Percentiles rank a stretch among this genome's conserved stretches.
These are phyloP conservation scores for Colletotrichum nymphaeae DNA, from an alignment of 2,329 filamentous ascomycete genomes.

Conservation along the genomic window DNA sequence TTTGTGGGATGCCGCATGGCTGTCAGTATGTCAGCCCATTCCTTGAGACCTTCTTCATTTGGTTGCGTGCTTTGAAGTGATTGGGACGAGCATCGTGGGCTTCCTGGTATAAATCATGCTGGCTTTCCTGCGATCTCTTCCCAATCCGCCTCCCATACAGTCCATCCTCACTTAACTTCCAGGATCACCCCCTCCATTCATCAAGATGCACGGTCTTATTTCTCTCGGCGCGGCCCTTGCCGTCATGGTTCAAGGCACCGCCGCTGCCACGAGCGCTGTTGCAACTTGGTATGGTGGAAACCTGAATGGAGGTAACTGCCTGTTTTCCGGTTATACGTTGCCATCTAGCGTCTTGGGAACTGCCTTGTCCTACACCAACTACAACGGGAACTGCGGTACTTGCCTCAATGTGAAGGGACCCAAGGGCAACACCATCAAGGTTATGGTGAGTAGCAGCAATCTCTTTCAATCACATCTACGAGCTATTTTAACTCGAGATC, in stretches of 20 bases:
- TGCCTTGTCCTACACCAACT: constrained; percentile 23
- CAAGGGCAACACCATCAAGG: constrained; percentile 29
- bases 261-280: constrained; percentile 19
- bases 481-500: background rate
- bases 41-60: constrained; percentile 1
- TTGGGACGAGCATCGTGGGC: no score
- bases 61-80: background rate
- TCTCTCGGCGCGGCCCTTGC: constrained; percentile 8
- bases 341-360: constrained; percentile 20
- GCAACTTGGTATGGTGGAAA: constrained; percentile 28
- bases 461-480: background rate
- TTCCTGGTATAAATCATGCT: background rate
- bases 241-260: constrained; percentile 17
- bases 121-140: background rate
- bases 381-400: constrained; percentile 28
- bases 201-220: constrained; percentile 12
- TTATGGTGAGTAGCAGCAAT: constrained; percentile 9
- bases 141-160: background rate
- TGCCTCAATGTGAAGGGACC: constrained; percentile 29
- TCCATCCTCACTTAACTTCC: background rate
- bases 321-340: constrained; percentile 22
- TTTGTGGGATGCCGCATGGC: background rate
- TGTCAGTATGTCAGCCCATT: background rate
- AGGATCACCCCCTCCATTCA: background rate
- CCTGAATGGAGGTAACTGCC: constrained; percentile 23